phyloP scores from a whole-genome alignment of 345 rosid genomes.

The Lepidium africanum region DNA sequence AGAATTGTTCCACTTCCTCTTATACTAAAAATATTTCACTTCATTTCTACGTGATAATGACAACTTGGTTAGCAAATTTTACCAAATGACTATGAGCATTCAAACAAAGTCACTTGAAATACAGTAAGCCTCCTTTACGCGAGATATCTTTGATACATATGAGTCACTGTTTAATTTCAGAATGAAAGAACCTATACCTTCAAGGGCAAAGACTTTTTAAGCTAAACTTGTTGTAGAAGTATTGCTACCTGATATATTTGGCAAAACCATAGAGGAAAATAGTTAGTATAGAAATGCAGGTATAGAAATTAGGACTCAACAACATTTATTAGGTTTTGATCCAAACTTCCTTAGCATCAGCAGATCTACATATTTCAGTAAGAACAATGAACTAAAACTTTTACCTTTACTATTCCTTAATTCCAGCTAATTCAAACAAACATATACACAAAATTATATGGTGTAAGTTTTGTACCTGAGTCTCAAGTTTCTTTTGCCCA shows the following conservation, averaged over 20 bases:
- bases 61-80: no score
- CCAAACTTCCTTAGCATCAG: constrained; percentile 7
- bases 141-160: neutral
- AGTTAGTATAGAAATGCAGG: neutral
- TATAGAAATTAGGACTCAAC: neutral
- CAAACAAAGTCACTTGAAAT: no score
- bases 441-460: neutral
- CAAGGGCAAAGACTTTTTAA: constrained; percentile 63
- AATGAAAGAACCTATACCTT: constrained; percentile 42
- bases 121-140: constrained; percentile 1
- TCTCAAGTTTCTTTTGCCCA: constrained; percentile 74
- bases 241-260: constrained; percentile 65
- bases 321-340: constrained; percentile 1
- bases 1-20: no score
- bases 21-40: no score
- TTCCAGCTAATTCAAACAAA: neutral
- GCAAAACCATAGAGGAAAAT: constrained; percentile 18
- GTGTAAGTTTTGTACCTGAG: constrained; percentile 52
- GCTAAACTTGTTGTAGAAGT: constrained; percentile 56
- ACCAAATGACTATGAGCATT: no score
- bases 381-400: neutral
- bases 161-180: neutral
- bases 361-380: neutral
- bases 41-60: no score
- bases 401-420: neutral